phyloP scores from a whole-genome alignment of 2,329 filamentous ascomycete genomes.

The Penicillium glabrum region DNA sequence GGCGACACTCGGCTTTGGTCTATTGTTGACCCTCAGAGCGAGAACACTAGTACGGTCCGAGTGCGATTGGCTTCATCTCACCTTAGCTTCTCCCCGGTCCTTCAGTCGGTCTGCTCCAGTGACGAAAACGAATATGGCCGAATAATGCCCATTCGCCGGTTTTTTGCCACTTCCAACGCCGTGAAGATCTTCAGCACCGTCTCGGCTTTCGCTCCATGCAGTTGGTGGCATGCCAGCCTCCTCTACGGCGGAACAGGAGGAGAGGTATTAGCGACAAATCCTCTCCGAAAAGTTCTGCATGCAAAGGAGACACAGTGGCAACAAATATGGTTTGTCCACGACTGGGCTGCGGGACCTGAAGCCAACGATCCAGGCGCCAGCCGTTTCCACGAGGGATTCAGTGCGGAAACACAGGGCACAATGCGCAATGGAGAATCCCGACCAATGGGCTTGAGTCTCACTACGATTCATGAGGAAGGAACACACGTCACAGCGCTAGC shows the following conservation, averaged over 20 bases:
- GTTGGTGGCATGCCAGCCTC: conserved; percentile 53
- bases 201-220: conserved; percentile 35
- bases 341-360: conserved; percentile 47
- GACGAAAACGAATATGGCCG: conserved; percentile 57
- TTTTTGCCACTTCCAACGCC: conserved; percentile 51
- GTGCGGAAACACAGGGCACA: conserved; percentile 38
- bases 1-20: conserved; percentile 58
- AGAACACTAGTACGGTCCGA: conserved; percentile 48
- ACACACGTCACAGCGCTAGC: conserved; percentile 62
- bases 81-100: conserved; percentile 56
- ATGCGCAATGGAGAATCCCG: conserved; percentile 34
- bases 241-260: conserved; percentile 56
- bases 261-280: conserved; percentile 52
- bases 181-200: conserved; percentile 46
- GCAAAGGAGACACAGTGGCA: conserved; percentile 53
- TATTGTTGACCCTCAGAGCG: conserved; percentile 48
- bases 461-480: conserved; percentile 60
- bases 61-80: conserved; percentile 50
- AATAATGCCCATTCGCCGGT: conserved; percentile 52
- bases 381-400: conserved; percentile 47
- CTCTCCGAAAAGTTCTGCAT: conserved; percentile 51
- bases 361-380: conserved; percentile 34
- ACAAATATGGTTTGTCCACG: conserved; percentile 59
- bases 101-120: conserved; percentile 53
- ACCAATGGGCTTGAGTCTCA: conserved; percentile 32